Percentiles rank a stretch among this genome's conserved stretches.
Conservation (phyloP, 805 yeast genomes). For the Priceomyces haplophilus region DNA sequence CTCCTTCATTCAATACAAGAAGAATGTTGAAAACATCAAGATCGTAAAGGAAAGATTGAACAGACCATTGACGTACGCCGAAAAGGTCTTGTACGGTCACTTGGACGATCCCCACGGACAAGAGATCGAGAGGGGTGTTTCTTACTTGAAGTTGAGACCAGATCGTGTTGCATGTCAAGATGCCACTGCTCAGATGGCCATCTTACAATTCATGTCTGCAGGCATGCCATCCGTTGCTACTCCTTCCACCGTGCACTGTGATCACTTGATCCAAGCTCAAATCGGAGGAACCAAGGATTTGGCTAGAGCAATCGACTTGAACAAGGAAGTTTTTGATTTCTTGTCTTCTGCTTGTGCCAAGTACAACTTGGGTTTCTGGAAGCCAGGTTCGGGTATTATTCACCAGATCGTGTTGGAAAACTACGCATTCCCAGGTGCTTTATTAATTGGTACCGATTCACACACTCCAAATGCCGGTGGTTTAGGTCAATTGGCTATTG, state of each 20-base stretch:
- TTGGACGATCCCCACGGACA: slow-evolving; percentile 89
- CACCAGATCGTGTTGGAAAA: slow-evolving; percentile 96
- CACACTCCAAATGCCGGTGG: slow-evolving; percentile 99
- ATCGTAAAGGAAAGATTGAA: slow-evolving; percentile 77
- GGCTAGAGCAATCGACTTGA: slow-evolving; percentile 78
- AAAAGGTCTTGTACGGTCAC: slow-evolving; percentile 92
- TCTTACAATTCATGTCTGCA: slow-evolving; percentile 93
- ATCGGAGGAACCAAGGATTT: slow-evolving; percentile 85
- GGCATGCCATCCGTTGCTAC: slow-evolving; percentile 89
- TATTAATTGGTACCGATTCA: slow-evolving; percentile 95
- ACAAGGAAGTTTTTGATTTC: slow-evolving; percentile 93
- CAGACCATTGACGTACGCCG: slow-evolving; percentile 93
- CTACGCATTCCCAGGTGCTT: slow-evolving; percentile 96
- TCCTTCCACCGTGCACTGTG: slow-evolving; percentile 96
- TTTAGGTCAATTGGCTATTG: slow-evolving; percentile 94
- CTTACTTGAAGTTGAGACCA: slow-evolving; percentile 91
- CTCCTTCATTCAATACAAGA: slow-evolving; percentile 88
- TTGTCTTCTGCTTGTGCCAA: slow-evolving; percentile 86
- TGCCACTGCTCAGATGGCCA: slow-evolving; percentile 98
- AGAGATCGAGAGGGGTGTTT: slow-evolving; percentile 79
- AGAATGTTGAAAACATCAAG: slow-evolving; percentile 82
- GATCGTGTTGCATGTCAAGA: slow-evolving; percentile 99
- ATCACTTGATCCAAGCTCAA: slow-evolving; percentile 95
- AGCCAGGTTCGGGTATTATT: slow-evolving; percentile 97
- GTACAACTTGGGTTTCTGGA: slow-evolving; percentile 98